Conservation (phyloP, 768 basidiomycete species). For the Cystobasidium tubakii region DNA sequence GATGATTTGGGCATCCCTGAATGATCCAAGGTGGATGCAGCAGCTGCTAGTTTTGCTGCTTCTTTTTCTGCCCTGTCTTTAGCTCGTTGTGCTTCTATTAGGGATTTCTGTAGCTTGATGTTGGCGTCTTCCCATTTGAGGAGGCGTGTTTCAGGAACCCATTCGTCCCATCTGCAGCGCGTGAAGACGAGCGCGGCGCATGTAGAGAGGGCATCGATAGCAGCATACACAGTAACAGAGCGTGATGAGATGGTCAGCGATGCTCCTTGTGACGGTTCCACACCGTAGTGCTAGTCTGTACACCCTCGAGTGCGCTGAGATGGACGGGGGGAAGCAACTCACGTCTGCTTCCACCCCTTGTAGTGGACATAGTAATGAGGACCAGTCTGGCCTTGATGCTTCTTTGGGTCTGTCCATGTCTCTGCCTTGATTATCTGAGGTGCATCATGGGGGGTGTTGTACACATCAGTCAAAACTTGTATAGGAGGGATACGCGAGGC, state of each 20-base stretch:
- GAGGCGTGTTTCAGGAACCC: slow-evolving; percentile 74
- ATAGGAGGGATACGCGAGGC: neutral
- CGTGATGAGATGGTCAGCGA: neutral
- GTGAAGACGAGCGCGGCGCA: neutral
- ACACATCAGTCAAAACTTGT: neutral
- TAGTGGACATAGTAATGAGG: slow-evolving; percentile 94
- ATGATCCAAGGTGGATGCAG: neutral
- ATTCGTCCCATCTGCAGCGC: slow-evolving; percentile 84
- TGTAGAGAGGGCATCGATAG: neutral
- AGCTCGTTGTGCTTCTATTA: slow-evolving; percentile 54
- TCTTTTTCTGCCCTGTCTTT: slow-evolving; percentile 46
- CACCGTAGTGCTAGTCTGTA: too few relatives aligned
- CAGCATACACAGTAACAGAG: neutral
- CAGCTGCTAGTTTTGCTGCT: slow-evolving; percentile 32
- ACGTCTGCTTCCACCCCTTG: slow-evolving; percentile 99
- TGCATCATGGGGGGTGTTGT: neutral
- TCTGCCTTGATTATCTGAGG: slow-evolving; percentile 27
- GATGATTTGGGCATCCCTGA: neutral
- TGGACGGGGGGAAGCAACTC: slow-evolving; percentile 49
- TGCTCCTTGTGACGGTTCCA: neutral
- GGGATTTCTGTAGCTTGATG: slow-evolving; percentile 66
- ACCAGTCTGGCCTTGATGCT: slow-evolving; percentile 51
- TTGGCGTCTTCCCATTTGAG: slow-evolving; percentile 80
- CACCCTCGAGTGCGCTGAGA: neutral
- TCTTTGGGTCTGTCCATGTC: slow-evolving; percentile 33